Evolutionary conservation across 75 land plant species (phyloP).

Genomic region (Chamaecyparis obtusa): DNA sequence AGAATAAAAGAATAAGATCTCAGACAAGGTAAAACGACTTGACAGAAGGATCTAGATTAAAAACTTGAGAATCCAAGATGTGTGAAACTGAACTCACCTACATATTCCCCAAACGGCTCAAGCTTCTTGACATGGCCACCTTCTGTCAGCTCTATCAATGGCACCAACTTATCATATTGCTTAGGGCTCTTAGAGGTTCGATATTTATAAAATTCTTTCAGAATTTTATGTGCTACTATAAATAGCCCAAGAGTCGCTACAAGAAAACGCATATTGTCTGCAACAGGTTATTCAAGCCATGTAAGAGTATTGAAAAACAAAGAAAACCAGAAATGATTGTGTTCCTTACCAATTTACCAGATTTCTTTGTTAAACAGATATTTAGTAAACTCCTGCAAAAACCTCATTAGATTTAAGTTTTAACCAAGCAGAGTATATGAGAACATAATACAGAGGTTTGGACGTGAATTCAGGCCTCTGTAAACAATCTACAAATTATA

Average conservation of each 20-base stretch:
- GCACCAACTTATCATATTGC: not conserved
- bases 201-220: not conserved
- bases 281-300: not conserved
- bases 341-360: too few relatives aligned
- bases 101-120: constrained; percentile 10
- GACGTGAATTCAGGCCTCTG: not conserved
- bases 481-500: not conserved
- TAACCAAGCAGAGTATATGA: not conserved
- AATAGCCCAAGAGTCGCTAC: not conserved
- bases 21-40: not conserved
- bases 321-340: not conserved
- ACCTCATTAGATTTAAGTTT: not conserved
- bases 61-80: not conserved
- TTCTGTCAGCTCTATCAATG: not conserved
- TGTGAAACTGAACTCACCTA: not conserved
- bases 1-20: not conserved
- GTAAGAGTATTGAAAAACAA: not conserved
- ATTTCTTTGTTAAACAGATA: not conserved
- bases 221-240: not conserved
- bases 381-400: not conserved
- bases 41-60: not conserved
- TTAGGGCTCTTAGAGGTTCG: not conserved
- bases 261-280: not conserved
- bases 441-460: not conserved
- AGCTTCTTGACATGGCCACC: not conserved